These are phyloP conservation scores for Aspergillus sp. DNA, from an alignment of 2,329 filamentous ascomycete genomes.

Conservation along the genomic window DNA sequence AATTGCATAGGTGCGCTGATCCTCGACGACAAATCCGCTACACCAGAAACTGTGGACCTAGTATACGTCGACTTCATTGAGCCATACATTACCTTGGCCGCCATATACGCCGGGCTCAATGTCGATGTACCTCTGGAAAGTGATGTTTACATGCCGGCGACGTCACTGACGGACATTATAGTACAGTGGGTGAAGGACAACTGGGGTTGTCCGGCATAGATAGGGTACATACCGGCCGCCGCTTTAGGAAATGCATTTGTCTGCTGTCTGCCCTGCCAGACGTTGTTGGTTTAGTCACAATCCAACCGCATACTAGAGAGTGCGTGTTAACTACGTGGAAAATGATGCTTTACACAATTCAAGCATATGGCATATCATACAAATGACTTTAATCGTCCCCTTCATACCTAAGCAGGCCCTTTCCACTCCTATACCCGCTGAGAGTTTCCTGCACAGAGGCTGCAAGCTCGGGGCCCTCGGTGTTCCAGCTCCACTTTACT, in stretches of 20 bases:
- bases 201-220: slow-evolving; percentile 49
- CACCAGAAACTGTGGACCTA: slow-evolving; percentile 78
- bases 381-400: slow-evolving; percentile 39
- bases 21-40: slow-evolving; percentile 37
- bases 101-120: slow-evolving; percentile 64
- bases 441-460: slow-evolving; percentile 81
- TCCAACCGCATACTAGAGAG: not conserved
- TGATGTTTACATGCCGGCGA: slow-evolving; percentile 56
- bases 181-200: slow-evolving; percentile 62
- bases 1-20: slow-evolving; percentile 81
- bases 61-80: slow-evolving; percentile 92
- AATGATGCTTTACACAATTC: not conserved
- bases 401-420: slow-evolving; percentile 85
- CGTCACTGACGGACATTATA: slow-evolving; percentile 62
- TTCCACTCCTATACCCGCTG: slow-evolving; percentile 81
- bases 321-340: not conserved
- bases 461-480: slow-evolving; percentile 69
- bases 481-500: slow-evolving; percentile 82
- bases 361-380: slow-evolving; percentile 20
- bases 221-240: no score
- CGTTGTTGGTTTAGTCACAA: not conserved
- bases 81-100: slow-evolving; percentile 75
- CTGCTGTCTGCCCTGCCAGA: no score
- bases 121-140: slow-evolving; percentile 55
- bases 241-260: no score